Percentiles rank a stretch among this genome's conserved stretches.
Conservation (phyloP, 140 eudicot species). For the Oenanthe javanica region DNA sequence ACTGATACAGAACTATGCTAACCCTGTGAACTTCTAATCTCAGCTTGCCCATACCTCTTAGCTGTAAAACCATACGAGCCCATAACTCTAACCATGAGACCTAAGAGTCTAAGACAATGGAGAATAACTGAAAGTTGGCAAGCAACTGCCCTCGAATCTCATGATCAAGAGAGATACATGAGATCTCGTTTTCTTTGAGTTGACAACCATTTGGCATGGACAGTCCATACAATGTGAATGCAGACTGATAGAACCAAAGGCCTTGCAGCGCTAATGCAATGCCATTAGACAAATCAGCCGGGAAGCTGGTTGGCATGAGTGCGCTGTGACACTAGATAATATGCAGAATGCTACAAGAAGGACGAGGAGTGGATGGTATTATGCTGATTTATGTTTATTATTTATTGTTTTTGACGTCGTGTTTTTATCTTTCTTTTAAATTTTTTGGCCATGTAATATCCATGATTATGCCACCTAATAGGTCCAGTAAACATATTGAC, state of each 20-base stretch:
- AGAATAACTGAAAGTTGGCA: constrained; percentile 76
- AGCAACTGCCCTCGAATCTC: constrained; percentile 64
- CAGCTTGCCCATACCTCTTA: constrained; percentile 29
- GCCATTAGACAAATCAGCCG: constrained; percentile 26
- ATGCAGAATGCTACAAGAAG: constrained; percentile 76
- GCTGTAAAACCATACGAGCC: constrained; percentile 51
- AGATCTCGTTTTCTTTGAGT: too few relatives aligned
- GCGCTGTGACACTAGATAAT: constrained; percentile 45
- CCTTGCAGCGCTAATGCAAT: too few relatives aligned
- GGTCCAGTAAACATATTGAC: too few relatives aligned
- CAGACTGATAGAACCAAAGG: too few relatives aligned
- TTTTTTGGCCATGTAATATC: too few relatives aligned
- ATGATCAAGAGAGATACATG: constrained; percentile 37
- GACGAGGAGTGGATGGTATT: constrained; percentile 71
- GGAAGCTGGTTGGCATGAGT: constrained; percentile 71
- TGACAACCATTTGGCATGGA: too few relatives aligned
- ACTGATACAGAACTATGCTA: too few relatives aligned
- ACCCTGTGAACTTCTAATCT: constrained; percentile 15
- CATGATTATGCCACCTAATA: too few relatives aligned
- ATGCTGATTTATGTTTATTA: too few relatives aligned
- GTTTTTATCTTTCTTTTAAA: too few relatives aligned
- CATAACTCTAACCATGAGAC: constrained; percentile 45
- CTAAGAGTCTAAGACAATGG: constrained; percentile 29
- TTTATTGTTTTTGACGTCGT: too few relatives aligned
- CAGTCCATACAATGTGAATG: too few relatives aligned